Conservation (phyloP, 495 filamentous ascomycete species). For the Xylaria castorea region DNA sequence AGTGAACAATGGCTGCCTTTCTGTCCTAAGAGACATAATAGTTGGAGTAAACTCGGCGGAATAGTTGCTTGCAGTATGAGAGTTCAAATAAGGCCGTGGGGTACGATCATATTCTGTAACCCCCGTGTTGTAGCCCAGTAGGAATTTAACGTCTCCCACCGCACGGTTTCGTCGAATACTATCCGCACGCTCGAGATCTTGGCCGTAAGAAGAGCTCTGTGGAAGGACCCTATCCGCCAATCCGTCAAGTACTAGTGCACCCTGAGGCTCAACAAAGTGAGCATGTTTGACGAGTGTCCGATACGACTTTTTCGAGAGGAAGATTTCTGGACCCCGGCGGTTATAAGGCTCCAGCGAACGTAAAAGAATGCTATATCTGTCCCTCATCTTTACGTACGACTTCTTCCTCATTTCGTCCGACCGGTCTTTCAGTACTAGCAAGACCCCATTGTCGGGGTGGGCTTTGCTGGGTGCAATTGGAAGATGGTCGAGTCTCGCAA, state of each 20-base stretch:
- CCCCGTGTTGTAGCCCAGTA: not conserved
- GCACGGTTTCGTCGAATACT: not conserved
- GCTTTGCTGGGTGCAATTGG: slow-evolving; percentile 37
- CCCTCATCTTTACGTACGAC: slow-evolving; percentile 36
- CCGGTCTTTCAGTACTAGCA: slow-evolving; percentile 32
- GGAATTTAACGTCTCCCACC: not conserved
- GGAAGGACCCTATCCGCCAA: not conserved
- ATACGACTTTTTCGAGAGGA: slow-evolving; percentile 29
- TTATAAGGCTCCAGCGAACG: slow-evolving; percentile 26
- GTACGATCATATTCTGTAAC: not conserved
- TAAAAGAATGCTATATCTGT: slow-evolving; percentile 18
- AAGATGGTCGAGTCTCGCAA: slow-evolving; percentile 33
- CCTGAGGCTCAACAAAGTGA: not conserved
- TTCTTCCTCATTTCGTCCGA: slow-evolving; percentile 32
- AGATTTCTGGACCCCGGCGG: slow-evolving; percentile 27
- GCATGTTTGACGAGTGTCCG: not conserved
- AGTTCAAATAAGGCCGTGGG: not conserved
- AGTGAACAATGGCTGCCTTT: not conserved
- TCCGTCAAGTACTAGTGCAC: not conserved
- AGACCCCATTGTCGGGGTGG: slow-evolving; percentile 42
- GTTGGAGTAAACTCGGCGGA: not conserved
- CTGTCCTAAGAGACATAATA: not conserved
- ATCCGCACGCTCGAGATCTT: not conserved
- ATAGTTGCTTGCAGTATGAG: not conserved
- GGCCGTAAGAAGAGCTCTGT: not conserved